phyloP scores from a whole-genome alignment of 129 eudicot species.

The Calendula officinalis region DNA sequence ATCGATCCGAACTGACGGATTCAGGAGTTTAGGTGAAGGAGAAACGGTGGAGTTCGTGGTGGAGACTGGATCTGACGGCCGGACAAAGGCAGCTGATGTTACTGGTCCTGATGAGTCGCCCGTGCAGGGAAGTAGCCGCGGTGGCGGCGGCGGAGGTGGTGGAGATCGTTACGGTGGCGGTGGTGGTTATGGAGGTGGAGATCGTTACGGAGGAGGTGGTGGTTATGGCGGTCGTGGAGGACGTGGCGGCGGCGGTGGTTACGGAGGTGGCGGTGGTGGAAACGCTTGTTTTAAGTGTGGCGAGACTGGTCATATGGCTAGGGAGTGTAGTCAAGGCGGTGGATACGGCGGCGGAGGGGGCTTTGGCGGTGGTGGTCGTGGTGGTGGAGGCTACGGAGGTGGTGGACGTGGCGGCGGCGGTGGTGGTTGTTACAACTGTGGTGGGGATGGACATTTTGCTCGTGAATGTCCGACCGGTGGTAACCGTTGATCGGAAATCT shows the following conservation, averaged over 20 bases:
- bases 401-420: slow-evolving; percentile 57
- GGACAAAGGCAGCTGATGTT: slow-evolving; percentile 65
- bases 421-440: slow-evolving; percentile 60
- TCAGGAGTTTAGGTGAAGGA: slow-evolving; percentile 72
- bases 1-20: slow-evolving; percentile 70
- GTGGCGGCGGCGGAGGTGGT: slow-evolving; percentile 29
- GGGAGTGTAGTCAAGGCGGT: slow-evolving; percentile 45
- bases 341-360: slow-evolving; percentile 49
- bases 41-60: slow-evolving; percentile 65
- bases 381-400: slow-evolving; percentile 32
- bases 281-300: slow-evolving; percentile 33
- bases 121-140: slow-evolving; percentile 32
- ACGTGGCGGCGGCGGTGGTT: slow-evolving; percentile 55
- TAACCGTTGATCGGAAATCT: slow-evolving; percentile 27
- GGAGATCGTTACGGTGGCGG: slow-evolving; percentile 11
- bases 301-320: slow-evolving; percentile 40
- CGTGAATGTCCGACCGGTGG: slow-evolving; percentile 62
- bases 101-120: slow-evolving; percentile 33
- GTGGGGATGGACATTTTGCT: slow-evolving; percentile 64
- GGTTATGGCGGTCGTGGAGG: slow-evolving; percentile 33
- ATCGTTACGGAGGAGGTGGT: slow-evolving; percentile 38
- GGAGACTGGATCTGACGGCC: slow-evolving; percentile 57
- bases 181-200: slow-evolving; percentile 15
- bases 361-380: slow-evolving; percentile 22
- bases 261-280: slow-evolving; percentile 38